Base-by-base conservation (phyloP, 169 alveolate species). In the Cryptosporidium viatorum region DNA sequence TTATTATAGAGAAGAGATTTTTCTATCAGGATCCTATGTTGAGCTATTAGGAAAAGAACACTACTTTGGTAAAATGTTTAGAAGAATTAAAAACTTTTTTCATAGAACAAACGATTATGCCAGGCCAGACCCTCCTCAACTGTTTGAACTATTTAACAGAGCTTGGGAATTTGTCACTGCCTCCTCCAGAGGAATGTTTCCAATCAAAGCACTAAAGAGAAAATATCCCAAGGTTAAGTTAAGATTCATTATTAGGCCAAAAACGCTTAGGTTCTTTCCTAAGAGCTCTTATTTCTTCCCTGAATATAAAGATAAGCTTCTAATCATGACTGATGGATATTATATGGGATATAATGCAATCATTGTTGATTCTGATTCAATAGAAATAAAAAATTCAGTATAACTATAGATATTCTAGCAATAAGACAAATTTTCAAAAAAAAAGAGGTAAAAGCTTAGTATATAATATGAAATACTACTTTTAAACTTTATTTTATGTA, bases 151-250 rank as follows among this genome's bases (percentile, higher is more conserved):
- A 23, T 65, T 80, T 39, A 80, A 80, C 23, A 80, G 89, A 31
- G 89, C 89, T 5, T 80, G 89, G 89, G 89, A 80, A 45, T 80
- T 80, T 26, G 43, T 80, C 35, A 80, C 89, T 6, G 55, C 89
- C 7, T 37, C 89, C 8, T 62, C 75, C 12, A 60, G 89, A 14
- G 89, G 89, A 23, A 26, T 80, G 75, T 80, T 43, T 48, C 89
- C 89, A n/a, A 41, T 80, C n/a, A 23, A 62, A 43, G 35, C 89
- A 8, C 51, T 80, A 45, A 80, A 59, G 18, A 80, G 89, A 48
- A 80, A 39, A 29, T 80, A 80, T 65, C 89, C 89, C 23, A 59
- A 37, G 45, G 89, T 80, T 10, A 80, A 80, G 59, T 3, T 62
- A 14, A 59, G 89, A 31, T 80, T 80, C 37, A 43, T 80, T 31